Conservation (phyloP, 1,139 yeast species). For the Diutina sp. region DNA sequence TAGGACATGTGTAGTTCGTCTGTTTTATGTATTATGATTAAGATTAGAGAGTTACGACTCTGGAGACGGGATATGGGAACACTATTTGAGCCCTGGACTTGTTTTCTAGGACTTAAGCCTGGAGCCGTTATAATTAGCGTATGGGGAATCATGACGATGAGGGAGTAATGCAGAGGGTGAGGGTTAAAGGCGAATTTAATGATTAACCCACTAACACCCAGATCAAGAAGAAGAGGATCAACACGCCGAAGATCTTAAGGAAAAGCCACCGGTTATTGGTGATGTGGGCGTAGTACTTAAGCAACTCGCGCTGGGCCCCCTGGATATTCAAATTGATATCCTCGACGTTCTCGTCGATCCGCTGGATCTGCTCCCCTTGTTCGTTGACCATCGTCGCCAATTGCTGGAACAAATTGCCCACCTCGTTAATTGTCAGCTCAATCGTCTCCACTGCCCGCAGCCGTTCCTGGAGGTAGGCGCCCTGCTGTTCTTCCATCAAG, state of each 20-base stretch:
- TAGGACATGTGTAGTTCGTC: no score
- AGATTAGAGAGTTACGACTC: no score
- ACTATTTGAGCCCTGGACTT: not conserved
- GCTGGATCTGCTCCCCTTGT: constrained; percentile 90
- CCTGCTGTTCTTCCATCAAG: constrained; percentile 56
- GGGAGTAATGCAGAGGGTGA: not conserved
- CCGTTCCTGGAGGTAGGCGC: constrained; percentile 70
- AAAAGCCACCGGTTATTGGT: constrained; percentile 89
- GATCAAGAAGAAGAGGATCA: constrained; percentile 61
- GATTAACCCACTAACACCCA: constrained; percentile 65
- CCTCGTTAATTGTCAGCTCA: constrained; percentile 91
- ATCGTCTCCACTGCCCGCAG: constrained; percentile 89
- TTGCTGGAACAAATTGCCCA: constrained; percentile 89
- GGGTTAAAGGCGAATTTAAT: not conserved
- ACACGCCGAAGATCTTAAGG: constrained; percentile 77
- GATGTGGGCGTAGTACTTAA: constrained; percentile 80
- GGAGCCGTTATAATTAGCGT: not conserved
- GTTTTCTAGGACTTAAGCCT: not conserved
- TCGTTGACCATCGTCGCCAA: constrained; percentile 96
- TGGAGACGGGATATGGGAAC: not conserved
- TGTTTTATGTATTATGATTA: no score
- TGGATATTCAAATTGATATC: constrained; percentile 79
- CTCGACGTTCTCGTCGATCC: constrained; percentile 91
- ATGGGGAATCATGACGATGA: no score
- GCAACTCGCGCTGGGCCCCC: constrained; percentile 90